Conservation (phyloP, 2,329 filamentous ascomycete species). For the Aspergillus tubingensis region DNA sequence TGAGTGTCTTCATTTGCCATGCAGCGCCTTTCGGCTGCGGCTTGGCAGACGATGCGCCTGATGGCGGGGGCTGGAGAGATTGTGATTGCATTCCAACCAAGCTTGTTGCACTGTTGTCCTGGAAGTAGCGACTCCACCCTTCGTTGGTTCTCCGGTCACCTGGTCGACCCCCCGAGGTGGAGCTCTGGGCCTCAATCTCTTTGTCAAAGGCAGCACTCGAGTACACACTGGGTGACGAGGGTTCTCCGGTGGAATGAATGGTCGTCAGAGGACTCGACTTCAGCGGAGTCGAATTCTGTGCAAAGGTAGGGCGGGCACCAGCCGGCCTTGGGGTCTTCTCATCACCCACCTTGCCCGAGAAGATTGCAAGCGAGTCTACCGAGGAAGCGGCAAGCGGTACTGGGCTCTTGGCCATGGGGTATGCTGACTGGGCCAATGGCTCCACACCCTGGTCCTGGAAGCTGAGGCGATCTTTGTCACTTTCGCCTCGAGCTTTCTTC, state of each 20-base stretch:
- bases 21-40: constrained; percentile 42
- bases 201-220: constrained; percentile 23
- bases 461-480: constrained; percentile 58
- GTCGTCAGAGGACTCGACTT: constrained; percentile 32
- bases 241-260: constrained; percentile 32
- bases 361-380: constrained; percentile 42
- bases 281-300: constrained; percentile 19
- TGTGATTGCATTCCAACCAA: constrained; percentile 27
- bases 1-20: constrained; percentile 43
- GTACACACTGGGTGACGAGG: constrained; percentile 26
- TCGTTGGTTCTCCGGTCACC: constrained; percentile 49
- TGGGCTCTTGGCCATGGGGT: constrained; percentile 49
- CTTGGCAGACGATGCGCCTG: constrained; percentile 27
- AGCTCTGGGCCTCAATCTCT: constrained; percentile 20
- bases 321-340: constrained; percentile 36
- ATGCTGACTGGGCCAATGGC: constrained; percentile 44
- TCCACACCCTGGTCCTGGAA: constrained; percentile 50
- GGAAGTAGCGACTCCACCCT: constrained; percentile 53
- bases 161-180: constrained; percentile 22
- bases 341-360: constrained; percentile 39
- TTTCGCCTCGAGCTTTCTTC: constrained; percentile 49
- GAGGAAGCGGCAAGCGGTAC: constrained; percentile 39
- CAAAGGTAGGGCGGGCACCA: constrained; percentile 20
- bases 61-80: constrained; percentile 18
- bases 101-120: constrained; percentile 36